Base-by-base conservation (phyloP, 192 early-diverging fungal genomes). In the Entomortierella chlamydospora region DNA sequence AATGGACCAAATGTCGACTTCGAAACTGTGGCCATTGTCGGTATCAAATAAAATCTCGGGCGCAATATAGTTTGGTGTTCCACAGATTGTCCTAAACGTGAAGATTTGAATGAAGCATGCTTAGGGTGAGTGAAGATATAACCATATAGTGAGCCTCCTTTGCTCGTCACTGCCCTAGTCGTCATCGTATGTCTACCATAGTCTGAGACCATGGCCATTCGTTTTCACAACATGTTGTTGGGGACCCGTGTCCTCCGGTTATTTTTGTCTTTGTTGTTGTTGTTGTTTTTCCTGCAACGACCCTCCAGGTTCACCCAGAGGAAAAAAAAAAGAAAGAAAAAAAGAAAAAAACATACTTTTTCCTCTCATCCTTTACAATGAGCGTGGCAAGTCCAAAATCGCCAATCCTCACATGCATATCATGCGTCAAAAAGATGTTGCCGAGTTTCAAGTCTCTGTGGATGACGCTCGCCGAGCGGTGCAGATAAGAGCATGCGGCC, bases 41-140 rank as follows among this genome's bases (percentile, higher is more conserved):
- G 84, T 82, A 61, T 91, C 92, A 73, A 93, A 93, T 28, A 98
- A 83, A 26, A 99, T 91, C 76, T 99, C 98, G 0, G 98, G 98
- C 2, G 98, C 98, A 70, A 99, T 92, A 73, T 98, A 99, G 64
- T 98, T 98, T 3, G 97, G 98, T 10, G 98, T 99, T 15, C 98
- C 98, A 62, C 97, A 92, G 68, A 98, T 95, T 2, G 96, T 96
- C 67, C 93, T 95, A 66, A 26, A 37, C 1, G 28, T 22, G 58
- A 15, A 18, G 23, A 3, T 47, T 8, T 4, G 57, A 22, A 51
- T 13, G 8, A 1, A n/a, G 9, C 23, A 17, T 10, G 25, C 18
- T 26, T 3, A 33, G 39, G 1, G n/a, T 31, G 2, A 30, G 41
- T 30, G 2, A 50, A 13, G 3, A 26, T 26, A 23, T n/a, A n/a